phyloP scores from a whole-genome alignment of 768 basidiomycete species.

The Boletus vermiculosoides region DNA sequence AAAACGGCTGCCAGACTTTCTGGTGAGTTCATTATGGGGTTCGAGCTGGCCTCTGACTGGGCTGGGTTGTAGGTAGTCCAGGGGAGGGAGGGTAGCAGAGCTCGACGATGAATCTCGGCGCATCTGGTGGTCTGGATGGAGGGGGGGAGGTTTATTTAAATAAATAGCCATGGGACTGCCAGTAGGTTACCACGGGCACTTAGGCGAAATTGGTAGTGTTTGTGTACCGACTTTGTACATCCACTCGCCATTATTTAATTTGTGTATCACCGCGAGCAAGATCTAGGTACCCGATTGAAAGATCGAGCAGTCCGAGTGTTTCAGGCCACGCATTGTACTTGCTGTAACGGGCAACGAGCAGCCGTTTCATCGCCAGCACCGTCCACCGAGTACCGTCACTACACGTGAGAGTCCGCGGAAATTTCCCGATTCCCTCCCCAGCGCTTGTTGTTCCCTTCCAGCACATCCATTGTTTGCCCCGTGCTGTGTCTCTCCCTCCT shows the following conservation, averaged over 20 bases:
- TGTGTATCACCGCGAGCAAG: not conserved
- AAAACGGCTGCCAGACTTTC: constrained; percentile 63
- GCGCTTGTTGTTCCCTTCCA: not conserved
- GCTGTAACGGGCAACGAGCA: not conserved
- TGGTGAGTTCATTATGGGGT: constrained; percentile 50
- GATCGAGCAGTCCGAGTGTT: not conserved
- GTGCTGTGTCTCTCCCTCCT: not conserved
- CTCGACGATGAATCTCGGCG: constrained; percentile 23
- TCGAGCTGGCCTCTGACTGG: constrained; percentile 77
- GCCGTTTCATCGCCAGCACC: not conserved
- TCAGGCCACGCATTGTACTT: not conserved
- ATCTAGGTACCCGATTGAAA: not conserved
- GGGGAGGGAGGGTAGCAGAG: constrained; percentile 28
- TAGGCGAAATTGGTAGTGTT: constrained; percentile 17
- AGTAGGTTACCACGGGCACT: constrained; percentile 14
- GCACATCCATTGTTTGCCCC: not conserved
- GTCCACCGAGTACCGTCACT: not conserved
- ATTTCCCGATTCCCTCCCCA: not conserved
- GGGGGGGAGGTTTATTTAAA: constrained; percentile 7
- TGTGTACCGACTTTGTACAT: constrained; percentile 29
- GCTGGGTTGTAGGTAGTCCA: constrained; percentile 59
- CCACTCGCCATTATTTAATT: not conserved
- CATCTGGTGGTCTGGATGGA: constrained; percentile 20
- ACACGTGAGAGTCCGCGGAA: constrained; percentile 13
- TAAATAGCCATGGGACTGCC: constrained; percentile 1